Evolutionary conservation across 164 flowering plant species (phyloP).

Genomic region (Sedum album): DNA sequence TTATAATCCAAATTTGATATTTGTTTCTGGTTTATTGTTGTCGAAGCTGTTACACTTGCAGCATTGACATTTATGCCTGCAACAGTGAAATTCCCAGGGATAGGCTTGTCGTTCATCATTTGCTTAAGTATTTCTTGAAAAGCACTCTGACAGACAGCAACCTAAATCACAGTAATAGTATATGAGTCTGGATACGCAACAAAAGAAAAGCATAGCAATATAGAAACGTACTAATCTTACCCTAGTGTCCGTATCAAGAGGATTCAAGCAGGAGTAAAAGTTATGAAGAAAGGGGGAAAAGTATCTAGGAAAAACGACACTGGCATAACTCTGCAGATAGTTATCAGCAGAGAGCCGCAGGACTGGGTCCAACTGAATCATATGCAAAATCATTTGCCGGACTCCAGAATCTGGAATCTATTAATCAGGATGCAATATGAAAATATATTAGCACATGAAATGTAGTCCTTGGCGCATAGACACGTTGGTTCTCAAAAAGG

Average conservation of each 20-base stretch:
- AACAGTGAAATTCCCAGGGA: constrained; percentile 22
- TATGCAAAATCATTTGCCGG: constrained; percentile 93
- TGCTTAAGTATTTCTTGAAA: constrained; percentile 81
- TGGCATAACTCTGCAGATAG: constrained; percentile 71
- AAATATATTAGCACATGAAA: neutral
- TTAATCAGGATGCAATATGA: constrained; percentile 1
- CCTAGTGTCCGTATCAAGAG: constrained; percentile 90
- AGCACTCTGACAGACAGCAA: constrained; percentile 70
- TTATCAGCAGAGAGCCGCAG: constrained; percentile 78
- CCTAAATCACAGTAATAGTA: constrained; percentile 32
- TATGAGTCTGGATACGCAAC: neutral
- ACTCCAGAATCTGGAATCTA: constrained; percentile 93
- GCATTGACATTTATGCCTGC: constrained; percentile 16
- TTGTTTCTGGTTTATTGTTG: constrained; percentile 25
- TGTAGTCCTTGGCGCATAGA: neutral
- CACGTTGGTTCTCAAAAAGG: neutral
- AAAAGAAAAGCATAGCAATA: neutral
- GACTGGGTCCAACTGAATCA: constrained; percentile 95
- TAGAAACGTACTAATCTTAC: constrained; percentile 28
- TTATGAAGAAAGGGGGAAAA: constrained; percentile 93
- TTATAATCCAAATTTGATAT: constrained; percentile 15
- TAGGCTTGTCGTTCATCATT: constrained; percentile 45
- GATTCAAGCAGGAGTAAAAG: constrained; percentile 82
- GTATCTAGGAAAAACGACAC: constrained; percentile 73
- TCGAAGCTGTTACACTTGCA: constrained; percentile 16